A percentile compares a stretch with the other conserved stretches of the same genome.
phyloP scores from a whole-genome alignment of 2,329 filamentous ascomycete species.

The Colletotrichum theobromicola region DNA sequence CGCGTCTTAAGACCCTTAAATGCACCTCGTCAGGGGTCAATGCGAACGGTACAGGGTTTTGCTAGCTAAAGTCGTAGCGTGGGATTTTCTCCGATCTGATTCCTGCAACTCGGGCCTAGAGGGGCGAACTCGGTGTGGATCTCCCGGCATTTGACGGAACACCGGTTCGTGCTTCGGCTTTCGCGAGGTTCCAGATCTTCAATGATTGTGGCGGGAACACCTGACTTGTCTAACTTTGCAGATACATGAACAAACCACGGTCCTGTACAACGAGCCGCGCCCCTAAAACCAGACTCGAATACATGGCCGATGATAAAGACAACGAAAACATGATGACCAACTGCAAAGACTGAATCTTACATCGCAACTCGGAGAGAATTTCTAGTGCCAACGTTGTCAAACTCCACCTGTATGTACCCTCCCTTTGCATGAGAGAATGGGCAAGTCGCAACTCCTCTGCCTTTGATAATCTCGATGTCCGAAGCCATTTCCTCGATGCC shows the following conservation, averaged over 20 bases:
- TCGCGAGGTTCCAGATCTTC: neutral
- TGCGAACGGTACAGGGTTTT: neutral
- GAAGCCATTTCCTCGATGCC: conserved; percentile 21
- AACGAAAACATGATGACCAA: neutral
- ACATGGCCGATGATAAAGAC: neutral
- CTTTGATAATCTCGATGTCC: neutral
- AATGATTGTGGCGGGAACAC: neutral
- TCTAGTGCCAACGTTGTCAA: neutral
- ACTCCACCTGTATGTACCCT: neutral
- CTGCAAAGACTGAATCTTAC: neutral
- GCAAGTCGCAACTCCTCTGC: neutral
- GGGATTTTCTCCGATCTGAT: neutral
- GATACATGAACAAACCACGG: neutral
- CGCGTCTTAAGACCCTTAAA: neutral
- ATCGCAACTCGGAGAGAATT: neutral
- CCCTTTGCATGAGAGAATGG: conserved; percentile 6
- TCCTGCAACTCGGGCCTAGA: neutral
- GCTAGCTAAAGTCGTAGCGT: neutral
- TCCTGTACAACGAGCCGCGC: neutral
- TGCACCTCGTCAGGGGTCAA: neutral
- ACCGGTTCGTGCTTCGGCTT: neutral
- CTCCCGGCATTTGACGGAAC: neutral
- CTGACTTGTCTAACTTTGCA: neutral
- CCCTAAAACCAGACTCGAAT: neutral
- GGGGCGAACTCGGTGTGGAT: neutral